Percentiles rank a stretch among this genome's conserved stretches.
Evolutionary conservation across 257 asterid species (phyloP).

Genomic region (Jacaranda copaia): DNA sequence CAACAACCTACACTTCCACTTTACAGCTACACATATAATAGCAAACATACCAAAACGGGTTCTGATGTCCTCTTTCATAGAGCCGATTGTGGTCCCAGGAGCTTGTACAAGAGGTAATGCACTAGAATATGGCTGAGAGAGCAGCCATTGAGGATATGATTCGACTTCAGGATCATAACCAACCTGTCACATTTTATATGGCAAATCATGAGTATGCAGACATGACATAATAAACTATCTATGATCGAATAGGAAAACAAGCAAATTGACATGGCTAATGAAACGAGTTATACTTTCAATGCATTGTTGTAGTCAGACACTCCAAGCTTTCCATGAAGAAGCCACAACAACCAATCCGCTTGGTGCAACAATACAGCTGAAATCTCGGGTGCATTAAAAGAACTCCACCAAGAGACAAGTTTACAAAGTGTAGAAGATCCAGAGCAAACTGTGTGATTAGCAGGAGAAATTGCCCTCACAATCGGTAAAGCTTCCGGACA

Average conservation of each 20-base stretch:
- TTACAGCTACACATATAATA: background rate
- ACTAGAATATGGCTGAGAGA: conserved; percentile 71
- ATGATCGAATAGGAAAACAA: background rate
- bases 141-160: conserved; percentile 82
- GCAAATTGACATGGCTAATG: conserved; percentile 1
- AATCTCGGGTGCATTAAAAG: conserved; percentile 49
- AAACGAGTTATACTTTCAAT: conserved; percentile 60
- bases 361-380: conserved; percentile 82
- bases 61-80: conserved; percentile 66
- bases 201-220: background rate
- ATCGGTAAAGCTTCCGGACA: conserved; percentile 75
- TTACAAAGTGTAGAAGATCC: conserved; percentile 91
- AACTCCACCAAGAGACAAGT: conserved; percentile 90
- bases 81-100: conserved; percentile 81
- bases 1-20: conserved; percentile 6
- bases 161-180: conserved; percentile 93
- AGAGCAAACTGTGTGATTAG: conserved; percentile 88
- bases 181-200: conserved; percentile 53
- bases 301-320: conserved; percentile 93
- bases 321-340: conserved; percentile 91
- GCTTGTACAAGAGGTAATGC: conserved; percentile 73
- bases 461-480: conserved; percentile 83
- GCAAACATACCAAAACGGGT: conserved; percentile 58
- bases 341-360: conserved; percentile 94
- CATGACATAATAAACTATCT: background rate